A percentile compares a stretch with the other conserved stretches of the same genome.
Evolutionary conservation across 2,329 filamentous ascomycete genomes (phyloP).

Genomic region (Monascus ruber): DNA sequence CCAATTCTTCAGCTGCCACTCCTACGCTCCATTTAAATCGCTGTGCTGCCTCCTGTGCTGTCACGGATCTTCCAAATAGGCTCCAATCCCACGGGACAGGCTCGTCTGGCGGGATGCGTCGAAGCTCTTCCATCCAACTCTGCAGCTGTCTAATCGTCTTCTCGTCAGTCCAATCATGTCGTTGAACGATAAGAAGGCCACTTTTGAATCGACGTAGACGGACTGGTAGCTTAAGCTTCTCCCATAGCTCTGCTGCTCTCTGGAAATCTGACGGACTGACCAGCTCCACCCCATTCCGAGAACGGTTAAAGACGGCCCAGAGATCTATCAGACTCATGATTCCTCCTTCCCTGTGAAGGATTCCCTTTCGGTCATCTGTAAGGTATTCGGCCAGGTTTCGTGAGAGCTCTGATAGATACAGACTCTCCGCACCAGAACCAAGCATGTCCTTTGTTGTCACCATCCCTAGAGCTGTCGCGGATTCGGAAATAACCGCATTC

Average conservation of each 20-base stretch:
- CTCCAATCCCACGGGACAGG: constrained; percentile 65
- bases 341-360: constrained; percentile 69
- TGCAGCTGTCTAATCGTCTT: constrained; percentile 70
- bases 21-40: constrained; percentile 95
- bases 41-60: constrained; percentile 78
- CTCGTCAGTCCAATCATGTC: constrained; percentile 77
- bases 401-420: constrained; percentile 81
- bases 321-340: constrained; percentile 84
- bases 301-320: constrained; percentile 91
- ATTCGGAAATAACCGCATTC: constrained; percentile 65
- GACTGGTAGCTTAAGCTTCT: constrained; percentile 73
- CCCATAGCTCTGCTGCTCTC: constrained; percentile 80
- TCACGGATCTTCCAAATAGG: constrained; percentile 71
- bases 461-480: constrained; percentile 70
- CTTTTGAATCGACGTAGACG: constrained; percentile 81
- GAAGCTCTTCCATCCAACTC: constrained; percentile 65
- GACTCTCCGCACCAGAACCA: constrained; percentile 63
- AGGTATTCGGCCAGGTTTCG: constrained; percentile 80
- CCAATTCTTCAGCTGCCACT: constrained; percentile 85
- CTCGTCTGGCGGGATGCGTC: constrained; percentile 52
- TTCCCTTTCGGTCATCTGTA: constrained; percentile 68
- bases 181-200: constrained; percentile 87
- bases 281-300: constrained; percentile 83
- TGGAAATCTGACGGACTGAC: constrained; percentile 87
- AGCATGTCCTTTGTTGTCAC: constrained; percentile 95